These are phyloP conservation scores for Fusarium subglutinans DNA, from an alignment of 2,329 filamentous ascomycete species.

Conservation along the genomic window DNA sequence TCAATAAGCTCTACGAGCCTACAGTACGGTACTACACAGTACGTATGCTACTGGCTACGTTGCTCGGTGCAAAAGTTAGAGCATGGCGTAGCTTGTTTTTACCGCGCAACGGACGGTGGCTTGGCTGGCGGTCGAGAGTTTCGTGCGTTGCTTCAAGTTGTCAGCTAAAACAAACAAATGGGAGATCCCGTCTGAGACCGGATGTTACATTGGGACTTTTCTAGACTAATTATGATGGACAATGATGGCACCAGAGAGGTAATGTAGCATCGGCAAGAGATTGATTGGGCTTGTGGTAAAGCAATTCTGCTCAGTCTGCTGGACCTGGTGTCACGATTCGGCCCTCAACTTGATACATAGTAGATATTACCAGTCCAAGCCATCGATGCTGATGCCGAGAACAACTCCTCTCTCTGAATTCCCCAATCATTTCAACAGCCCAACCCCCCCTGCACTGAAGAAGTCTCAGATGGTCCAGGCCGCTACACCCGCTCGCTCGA, in stretches of 20 bases:
- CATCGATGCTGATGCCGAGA: not conserved
- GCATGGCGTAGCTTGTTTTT: not conserved
- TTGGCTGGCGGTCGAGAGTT: slow-evolving; percentile 29
- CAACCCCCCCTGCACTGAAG: slow-evolving; percentile 3
- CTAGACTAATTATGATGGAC: not conserved
- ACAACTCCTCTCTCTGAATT: not conserved
- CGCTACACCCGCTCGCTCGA: slow-evolving; percentile 23
- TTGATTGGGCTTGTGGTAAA: not conserved
- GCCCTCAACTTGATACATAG: slow-evolving; percentile 2
- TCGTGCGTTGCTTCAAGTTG: not conserved
- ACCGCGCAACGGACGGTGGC: slow-evolving; percentile 9
- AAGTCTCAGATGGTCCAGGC: slow-evolving; percentile 34
- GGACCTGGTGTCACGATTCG: not conserved
- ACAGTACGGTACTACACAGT: not conserved
- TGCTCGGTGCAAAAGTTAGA: not conserved
- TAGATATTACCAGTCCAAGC: not conserved
- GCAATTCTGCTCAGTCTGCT: not conserved
- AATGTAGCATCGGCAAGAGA: not conserved
- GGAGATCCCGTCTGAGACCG: slow-evolving; percentile 1
- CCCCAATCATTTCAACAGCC: slow-evolving; percentile 5
- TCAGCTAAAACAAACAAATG: slow-evolving; percentile 4
- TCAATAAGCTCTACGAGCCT: not conserved
- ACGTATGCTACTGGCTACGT: not conserved
- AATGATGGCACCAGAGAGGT: not conserved
- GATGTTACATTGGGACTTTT: slow-evolving; percentile 2